A percentile compares a stretch with the other conserved stretches of the same genome.
Conservation (phyloP, 345 rosid species). For the Luvunga scandens region DNA sequence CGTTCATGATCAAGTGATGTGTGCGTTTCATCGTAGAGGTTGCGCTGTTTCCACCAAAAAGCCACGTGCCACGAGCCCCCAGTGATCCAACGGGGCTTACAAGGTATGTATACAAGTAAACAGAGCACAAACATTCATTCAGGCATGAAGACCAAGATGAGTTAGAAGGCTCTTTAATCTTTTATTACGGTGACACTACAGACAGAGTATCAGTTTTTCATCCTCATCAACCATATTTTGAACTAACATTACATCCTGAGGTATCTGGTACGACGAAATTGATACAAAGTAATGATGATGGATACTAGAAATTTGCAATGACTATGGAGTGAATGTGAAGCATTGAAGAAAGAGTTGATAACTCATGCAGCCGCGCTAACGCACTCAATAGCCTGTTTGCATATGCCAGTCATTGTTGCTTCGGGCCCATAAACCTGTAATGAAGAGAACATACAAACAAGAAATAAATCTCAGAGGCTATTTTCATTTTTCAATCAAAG, state of each 20-base stretch:
- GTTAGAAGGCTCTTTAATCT: constrained; percentile 6
- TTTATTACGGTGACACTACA: not conserved
- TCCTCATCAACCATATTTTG: constrained; percentile 8
- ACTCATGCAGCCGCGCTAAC: constrained; percentile 66
- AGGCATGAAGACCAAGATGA: not conserved
- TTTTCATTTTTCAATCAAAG: not conserved
- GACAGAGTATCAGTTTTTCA: not conserved
- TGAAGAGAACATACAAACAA: not conserved
- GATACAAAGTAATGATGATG: not conserved
- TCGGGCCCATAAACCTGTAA: constrained; percentile 85
- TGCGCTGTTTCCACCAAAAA: no score
- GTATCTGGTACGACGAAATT: constrained; percentile 10
- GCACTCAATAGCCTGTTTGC: constrained; percentile 89
- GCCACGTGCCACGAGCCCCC: no score
- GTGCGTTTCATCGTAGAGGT: no score
- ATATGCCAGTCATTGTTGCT: constrained; percentile 95
- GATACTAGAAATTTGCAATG: constrained; percentile 8
- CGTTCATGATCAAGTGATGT: no score
- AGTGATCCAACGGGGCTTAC: no score
- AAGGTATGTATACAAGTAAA: not conserved
- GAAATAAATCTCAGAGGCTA: not conserved
- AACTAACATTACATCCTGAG: constrained; percentile 17
- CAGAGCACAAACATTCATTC: not conserved
- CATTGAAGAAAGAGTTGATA: not conserved
- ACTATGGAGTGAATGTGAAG: not conserved